A percentile compares a stretch with the other conserved stretches of the same genome.
phyloP scores from a whole-genome alignment of 768 basidiomycete genomes.

The Suillus weaverae region DNA sequence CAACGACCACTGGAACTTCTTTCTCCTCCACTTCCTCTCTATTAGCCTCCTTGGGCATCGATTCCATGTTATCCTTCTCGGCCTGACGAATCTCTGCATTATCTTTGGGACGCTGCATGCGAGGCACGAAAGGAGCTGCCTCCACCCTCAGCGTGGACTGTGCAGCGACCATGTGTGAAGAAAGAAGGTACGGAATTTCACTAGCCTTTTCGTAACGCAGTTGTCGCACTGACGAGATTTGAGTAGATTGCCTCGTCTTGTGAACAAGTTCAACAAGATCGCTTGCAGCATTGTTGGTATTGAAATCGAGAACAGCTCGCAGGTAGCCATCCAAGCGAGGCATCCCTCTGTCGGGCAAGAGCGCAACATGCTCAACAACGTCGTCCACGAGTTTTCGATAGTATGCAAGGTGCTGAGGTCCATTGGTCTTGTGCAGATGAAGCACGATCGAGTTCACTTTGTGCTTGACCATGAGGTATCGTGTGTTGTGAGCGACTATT shows the following conservation, averaged over 20 bases:
- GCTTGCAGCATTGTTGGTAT: constrained; percentile 11
- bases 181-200: constrained; percentile 33
- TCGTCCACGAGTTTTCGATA: background rate
- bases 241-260: constrained; percentile 5
- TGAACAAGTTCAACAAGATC: constrained; percentile 29
- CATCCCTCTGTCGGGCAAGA: background rate
- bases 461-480: background rate
- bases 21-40: constrained; percentile 11
- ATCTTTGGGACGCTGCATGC: background rate
- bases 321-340: constrained; percentile 12
- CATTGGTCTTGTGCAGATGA: too few species aligned
- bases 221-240: constrained; percentile 18
- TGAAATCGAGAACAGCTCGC: constrained; percentile 12
- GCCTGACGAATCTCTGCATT: background rate
- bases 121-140: constrained; percentile 20
- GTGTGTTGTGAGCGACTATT: background rate
- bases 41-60: background rate
- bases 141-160: constrained; percentile 17
- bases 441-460: background rate
- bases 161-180: constrained; percentile 15
- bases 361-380: background rate
- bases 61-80: background rate
- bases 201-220: constrained; percentile 30
- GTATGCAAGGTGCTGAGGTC: background rate
- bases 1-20: background rate